Base-by-base conservation (phyloP, 345 rosid species). In the Gynandropsis gynandra region DNA sequence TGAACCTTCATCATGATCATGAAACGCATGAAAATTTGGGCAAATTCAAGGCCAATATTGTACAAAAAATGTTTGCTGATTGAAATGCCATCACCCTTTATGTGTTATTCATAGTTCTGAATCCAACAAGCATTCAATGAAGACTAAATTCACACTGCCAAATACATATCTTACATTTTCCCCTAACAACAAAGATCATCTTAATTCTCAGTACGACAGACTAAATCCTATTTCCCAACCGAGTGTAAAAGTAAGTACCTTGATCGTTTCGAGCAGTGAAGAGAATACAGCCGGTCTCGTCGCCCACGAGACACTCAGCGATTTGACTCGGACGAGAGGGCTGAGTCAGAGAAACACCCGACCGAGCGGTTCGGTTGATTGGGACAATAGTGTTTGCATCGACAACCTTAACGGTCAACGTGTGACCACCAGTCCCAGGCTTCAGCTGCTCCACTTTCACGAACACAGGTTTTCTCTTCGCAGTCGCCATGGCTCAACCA, bases 231-330 rank as follows among this genome's bases (percentile, higher is more conserved):
- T n/a, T n/a, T n/a, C n/a, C n/a, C n/a, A n/a, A n/a, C n/a, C n/a
- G n/a, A n/a, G n/a, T 34, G 15, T 27, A 17, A 38, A 59, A 4
- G 8, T 15, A 17, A 46, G 27, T 64, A 82, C 95, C 95, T 79
- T 86, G 92, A 3, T 83, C 92, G 59, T 83, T 80, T 20, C 95
- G 85, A 27, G 95, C 95, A n/a, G 95, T 86, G 84, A 86, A 86
- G 61, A 77, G 63, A 59, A 86, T 83, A 59, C 74, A 55, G 21
- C 75, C 95, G 5, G 92, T 80, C 20, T 80, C 84, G 31, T 86
- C 95, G 10, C 95, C 92, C 36, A 86, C 71, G 14, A 86, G 74
- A 63, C 92, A 83, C 74, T 86, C 95, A n/a, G 76, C 76, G 41
- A 86, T 83, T 38, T 78, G 79, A 20, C 76, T 44, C 0, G 88